Percentiles rank a stretch among this genome's conserved stretches.
Evolutionary conservation across 805 yeast species (phyloP).

Genomic region (Saturnispora diversa): DNA sequence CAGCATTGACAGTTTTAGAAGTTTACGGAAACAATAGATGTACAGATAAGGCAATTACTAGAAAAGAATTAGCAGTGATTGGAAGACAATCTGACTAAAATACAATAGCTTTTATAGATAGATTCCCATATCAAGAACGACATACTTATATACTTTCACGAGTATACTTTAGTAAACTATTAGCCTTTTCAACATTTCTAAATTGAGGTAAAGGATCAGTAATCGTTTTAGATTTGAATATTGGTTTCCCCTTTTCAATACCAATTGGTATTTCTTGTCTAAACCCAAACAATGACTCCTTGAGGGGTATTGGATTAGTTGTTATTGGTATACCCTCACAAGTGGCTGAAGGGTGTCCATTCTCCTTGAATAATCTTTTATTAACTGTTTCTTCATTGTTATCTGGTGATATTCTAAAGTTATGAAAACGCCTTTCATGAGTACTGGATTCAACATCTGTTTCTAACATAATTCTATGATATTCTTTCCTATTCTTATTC

Average conservation of each 20-base stretch:
- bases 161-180: slow-evolving; percentile 36
- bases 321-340: slow-evolving; percentile 36
- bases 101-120: not conserved
- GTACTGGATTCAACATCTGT: slow-evolving; percentile 28
- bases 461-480: slow-evolving; percentile 24
- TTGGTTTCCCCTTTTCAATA: slow-evolving; percentile 11
- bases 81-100: slow-evolving; percentile 65
- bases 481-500: slow-evolving; percentile 18
- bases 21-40: slow-evolving; percentile 75
- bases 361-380: slow-evolving; percentile 25
- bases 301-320: slow-evolving; percentile 29
- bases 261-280: slow-evolving; percentile 8
- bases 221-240: not conserved
- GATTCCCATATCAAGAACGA: not conserved
- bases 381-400: slow-evolving; percentile 25
- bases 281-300: not conserved
- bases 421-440: slow-evolving; percentile 28
- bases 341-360: slow-evolving; percentile 32
- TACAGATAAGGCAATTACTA: slow-evolving; percentile 43
- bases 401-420: slow-evolving; percentile 25
- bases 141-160: slow-evolving; percentile 18
- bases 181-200: slow-evolving; percentile 58
- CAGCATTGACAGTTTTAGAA: slow-evolving; percentile 57
- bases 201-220: slow-evolving; percentile 45
- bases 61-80: slow-evolving; percentile 52